Base-by-base conservation (phyloP, 306 rosid genomes). In the Prunus persica region DNA sequence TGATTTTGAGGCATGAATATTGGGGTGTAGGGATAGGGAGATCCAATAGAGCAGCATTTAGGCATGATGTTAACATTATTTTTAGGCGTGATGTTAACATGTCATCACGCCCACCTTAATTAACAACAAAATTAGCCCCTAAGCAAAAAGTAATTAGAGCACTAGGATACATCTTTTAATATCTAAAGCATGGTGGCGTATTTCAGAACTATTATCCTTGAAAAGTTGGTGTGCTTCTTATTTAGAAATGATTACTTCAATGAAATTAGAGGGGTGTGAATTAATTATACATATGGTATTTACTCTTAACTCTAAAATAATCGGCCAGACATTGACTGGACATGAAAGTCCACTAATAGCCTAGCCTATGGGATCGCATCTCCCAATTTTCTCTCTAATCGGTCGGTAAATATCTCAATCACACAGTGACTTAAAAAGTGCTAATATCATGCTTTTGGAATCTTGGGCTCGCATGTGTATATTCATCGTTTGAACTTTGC, bases 331-430 rank as follows among this genome's bases (percentile, higher is more conserved):
- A 62, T 20, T 56, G 85, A 69, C 75, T 6, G 5, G 69, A 46
- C 68, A 75, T 56, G 65, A 41, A 70, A 18, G 27, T 45, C 75
- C 75, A 74, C 76, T 19, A 61, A 61, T 1, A 7, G 9, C 9
- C 43, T 38, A 38, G 43, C 43, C 9, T 7, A 38, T 6, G 43
- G 43, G 43, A 38, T 38, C 10, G 2, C 43, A 38, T 27, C 14
- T 54, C 74, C 32, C 61, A 2, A 55, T 13, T 8, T 64, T 32
- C 70, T 32, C n/a, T 22, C 38, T 14, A 65, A 30, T 15, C 61
- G 16, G 72, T 76, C 2, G 84, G 83, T 79, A 83, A 76, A 72
- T 57, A 76, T 79, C 82, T 75, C 76, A 65, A 62, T 78, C 75
- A 61, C 60, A 61, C 46, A 41, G 75, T 67, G 47, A 57, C 49